Evolutionary conservation across 2,329 filamentous ascomycete species (phyloP).

Genomic region (Moelleriella libera): DNA sequence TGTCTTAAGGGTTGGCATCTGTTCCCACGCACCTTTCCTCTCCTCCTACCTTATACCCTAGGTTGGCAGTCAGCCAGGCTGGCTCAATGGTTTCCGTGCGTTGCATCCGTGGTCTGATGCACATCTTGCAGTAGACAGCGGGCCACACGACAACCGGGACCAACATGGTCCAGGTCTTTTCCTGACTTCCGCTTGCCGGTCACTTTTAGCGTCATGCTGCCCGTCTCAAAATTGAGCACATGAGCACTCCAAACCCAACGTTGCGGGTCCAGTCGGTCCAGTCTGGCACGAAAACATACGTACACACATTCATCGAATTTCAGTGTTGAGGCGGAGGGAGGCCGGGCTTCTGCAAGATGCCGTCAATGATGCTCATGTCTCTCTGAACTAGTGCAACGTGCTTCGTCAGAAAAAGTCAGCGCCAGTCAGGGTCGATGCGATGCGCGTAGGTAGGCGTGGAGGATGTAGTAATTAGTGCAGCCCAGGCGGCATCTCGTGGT

Average conservation of each 20-base stretch:
- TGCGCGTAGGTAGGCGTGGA: too few relatives aligned
- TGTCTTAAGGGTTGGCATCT: too few relatives aligned
- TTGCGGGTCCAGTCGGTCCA: conserved; percentile 16
- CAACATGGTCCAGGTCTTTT: background rate
- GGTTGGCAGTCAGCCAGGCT: background rate
- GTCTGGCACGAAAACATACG: background rate
- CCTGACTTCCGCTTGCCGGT: conserved; percentile 18
- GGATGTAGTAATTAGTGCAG: too few relatives aligned
- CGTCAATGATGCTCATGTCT: too few relatives aligned
- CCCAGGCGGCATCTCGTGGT: too few relatives aligned
- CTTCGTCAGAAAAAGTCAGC: too few relatives aligned
- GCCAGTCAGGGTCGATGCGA: too few relatives aligned
- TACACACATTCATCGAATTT: background rate
- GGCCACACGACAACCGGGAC: background rate
- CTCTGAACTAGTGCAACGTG: too few relatives aligned
- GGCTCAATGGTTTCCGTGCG: background rate
- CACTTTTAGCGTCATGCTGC: conserved; percentile 20
- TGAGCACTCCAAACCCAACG: conserved; percentile 27
- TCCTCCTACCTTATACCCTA: too few relatives aligned
- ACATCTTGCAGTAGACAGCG: background rate
- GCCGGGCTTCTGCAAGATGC: too few relatives aligned
- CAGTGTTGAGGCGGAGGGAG: background rate
- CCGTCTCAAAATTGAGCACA: conserved; percentile 31
- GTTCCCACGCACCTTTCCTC: too few relatives aligned
- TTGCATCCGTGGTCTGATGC: background rate